Evolutionary conservation across 176 grass and related monocot genomes (phyloP).

Genomic region (Triticum urartu): DNA sequence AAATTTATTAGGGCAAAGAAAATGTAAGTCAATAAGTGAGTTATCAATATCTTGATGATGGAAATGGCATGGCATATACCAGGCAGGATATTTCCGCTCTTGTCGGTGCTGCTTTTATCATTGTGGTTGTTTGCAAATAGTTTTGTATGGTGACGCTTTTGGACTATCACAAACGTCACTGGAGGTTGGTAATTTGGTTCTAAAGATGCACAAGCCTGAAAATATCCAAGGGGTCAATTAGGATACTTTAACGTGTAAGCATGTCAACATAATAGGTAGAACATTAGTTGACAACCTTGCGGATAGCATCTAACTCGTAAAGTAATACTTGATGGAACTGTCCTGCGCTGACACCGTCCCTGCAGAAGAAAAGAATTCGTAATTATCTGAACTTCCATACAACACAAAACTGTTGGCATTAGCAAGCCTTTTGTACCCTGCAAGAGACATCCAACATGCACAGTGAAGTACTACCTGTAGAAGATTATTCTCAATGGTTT

Average conservation of each 20-base stretch:
- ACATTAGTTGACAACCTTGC: constrained; percentile 41
- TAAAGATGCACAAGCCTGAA: constrained; percentile 68
- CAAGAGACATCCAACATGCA: not conserved
- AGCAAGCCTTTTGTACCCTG: not conserved
- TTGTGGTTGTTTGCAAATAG: constrained; percentile 73
- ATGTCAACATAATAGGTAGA: not conserved
- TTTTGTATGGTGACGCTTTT: constrained; percentile 73
- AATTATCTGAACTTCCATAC: not conserved
- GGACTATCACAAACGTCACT: constrained; percentile 75
- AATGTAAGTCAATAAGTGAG: not conserved
- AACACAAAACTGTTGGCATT: not conserved
- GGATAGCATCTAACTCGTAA: constrained; percentile 73
- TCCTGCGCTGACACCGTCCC: constrained; percentile 72
- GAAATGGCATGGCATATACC: constrained; percentile 30
- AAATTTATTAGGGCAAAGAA: not conserved
- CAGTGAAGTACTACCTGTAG: constrained; percentile 55
- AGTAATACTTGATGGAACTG: constrained; percentile 80
- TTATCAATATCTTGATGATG: not conserved
- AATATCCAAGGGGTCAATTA: not conserved
- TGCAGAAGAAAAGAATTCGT: constrained; percentile 1
- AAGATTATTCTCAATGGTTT: constrained; percentile 78
- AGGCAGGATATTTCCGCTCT: constrained; percentile 71
- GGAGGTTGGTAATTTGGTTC: constrained; percentile 78
- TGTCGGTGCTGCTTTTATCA: constrained; percentile 60
- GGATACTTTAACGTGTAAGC: not conserved